Base-by-base conservation (phyloP, 129 eudicot species). In the Escallonia rubra region DNA sequence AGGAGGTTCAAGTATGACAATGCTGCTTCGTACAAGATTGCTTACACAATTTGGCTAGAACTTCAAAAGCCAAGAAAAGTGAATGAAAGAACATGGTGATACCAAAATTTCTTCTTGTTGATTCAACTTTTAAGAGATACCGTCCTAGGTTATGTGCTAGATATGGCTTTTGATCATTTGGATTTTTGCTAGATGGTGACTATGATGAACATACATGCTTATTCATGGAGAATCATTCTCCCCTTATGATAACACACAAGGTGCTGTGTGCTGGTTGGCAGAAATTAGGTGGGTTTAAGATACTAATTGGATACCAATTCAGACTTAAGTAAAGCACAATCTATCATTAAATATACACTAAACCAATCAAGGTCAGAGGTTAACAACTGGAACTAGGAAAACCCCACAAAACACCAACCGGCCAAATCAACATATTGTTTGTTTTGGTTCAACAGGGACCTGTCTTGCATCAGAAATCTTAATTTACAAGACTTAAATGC, bases 181-280 rank as follows among this genome's bases (percentile, higher is more conserved):
- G 62, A 15, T 58, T 58, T 58, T 6, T 12, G 47, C 39, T 6
- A 63, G 54, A 4, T n/a, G 41, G 41, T 44, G 66, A 43, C 51
- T 15, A 63, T n/a, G 23, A 63, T 63, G 67, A 63, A 41, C 8
- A 4, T 44, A 61, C 48, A 15, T 15, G 38, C 41, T 46, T 44
- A n/a, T 15, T n/a, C 34, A 38, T 16, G 47, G n/a, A 64, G 44
- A 38, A 47, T 38, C 43, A 40, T n/a, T 38, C 34, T 57, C 12
- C 48, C 56, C 57, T 47, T 48, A 8, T 8, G 2, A 64, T 64
- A 64, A 45, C 67, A 64, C 56, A 48, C 7, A 34, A 50, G 1
- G 68, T 64, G 68, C 38, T 64, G 68, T 64, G 13, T 64, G 8
- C 45, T 64, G 68, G 68, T 64, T 64, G 68, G 68, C 68, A 23